Percentiles rank a stretch among this genome's conserved stretches.
These are phyloP conservation scores for Phytophthora capsici DNA, from an alignment of 352 stramenopile species.

Conservation along the genomic window DNA sequence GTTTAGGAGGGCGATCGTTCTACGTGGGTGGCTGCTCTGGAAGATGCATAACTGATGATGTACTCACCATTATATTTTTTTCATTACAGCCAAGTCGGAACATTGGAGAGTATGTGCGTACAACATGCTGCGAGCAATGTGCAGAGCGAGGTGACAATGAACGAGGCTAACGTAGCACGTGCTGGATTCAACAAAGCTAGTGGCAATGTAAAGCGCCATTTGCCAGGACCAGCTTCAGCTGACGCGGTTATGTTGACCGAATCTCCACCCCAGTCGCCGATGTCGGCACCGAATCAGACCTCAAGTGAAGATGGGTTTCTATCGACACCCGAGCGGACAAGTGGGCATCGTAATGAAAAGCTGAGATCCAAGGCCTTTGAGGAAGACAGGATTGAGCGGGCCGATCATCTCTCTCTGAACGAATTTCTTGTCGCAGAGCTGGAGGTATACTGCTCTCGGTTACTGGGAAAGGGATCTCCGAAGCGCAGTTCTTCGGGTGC, in stretches of 20 bases:
- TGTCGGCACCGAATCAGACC: slow-evolving; percentile 22
- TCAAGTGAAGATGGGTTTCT: slow-evolving; percentile 32
- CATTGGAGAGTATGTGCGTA: slow-evolving; percentile 39
- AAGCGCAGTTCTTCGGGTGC: slow-evolving; percentile 20
- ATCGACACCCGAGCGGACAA: slow-evolving; percentile 31
- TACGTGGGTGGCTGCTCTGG: slow-evolving; percentile 16
- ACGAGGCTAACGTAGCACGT: neutral
- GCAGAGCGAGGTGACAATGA: slow-evolving; percentile 4
- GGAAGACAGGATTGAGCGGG: slow-evolving; percentile 26
- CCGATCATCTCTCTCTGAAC: slow-evolving; percentile 53
- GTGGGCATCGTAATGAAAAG: neutral
- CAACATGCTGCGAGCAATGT: slow-evolving; percentile 11
- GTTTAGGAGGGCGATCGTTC: slow-evolving; percentile 1
- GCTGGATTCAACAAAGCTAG: neutral
- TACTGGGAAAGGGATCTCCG: slow-evolving; percentile 25
- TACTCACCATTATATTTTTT: slow-evolving; percentile 12
- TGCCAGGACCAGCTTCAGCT: slow-evolving; percentile 4
- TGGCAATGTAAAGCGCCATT: neutral
- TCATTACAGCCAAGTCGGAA: slow-evolving; percentile 32
- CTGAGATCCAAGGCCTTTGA: slow-evolving; percentile 26
- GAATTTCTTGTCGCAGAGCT: slow-evolving; percentile 59
- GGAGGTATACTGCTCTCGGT: slow-evolving; percentile 45
- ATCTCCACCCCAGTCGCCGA: slow-evolving; percentile 32
- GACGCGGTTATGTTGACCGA: slow-evolving; percentile 12
- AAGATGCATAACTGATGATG: neutral